A percentile compares a stretch with the other conserved stretches of the same genome.
These are phyloP conservation scores for Alternaria novae-zelandiae DNA, from an alignment of 2,329 filamentous ascomycete genomes.

Conservation along the genomic window DNA sequence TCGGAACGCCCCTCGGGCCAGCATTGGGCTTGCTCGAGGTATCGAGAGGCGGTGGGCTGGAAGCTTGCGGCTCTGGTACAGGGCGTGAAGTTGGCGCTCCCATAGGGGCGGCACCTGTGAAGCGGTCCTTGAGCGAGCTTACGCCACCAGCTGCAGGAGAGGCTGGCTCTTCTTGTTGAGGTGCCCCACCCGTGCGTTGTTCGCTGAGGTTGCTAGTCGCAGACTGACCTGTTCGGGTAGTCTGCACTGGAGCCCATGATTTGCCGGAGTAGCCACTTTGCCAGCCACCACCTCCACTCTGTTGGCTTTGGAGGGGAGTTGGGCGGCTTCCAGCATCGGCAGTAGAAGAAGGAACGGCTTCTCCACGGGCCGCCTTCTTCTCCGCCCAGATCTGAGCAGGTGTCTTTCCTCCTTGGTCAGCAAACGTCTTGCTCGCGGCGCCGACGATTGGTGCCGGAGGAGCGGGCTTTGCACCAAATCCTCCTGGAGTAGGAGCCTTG, in stretches of 20 bases:
- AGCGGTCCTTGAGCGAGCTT: constrained; percentile 78
- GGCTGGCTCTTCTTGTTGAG: constrained; percentile 57
- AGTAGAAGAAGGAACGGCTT: constrained; percentile 54
- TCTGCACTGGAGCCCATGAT: constrained; percentile 85
- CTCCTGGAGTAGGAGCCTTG: constrained; percentile 81
- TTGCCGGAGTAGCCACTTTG: constrained; percentile 92
- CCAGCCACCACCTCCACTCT: constrained; percentile 78
- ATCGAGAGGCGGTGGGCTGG: constrained; percentile 68
- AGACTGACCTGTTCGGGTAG: constrained; percentile 71
- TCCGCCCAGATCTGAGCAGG: constrained; percentile 97
- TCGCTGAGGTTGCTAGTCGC: constrained; percentile 58
- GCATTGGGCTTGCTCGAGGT: constrained; percentile 72
- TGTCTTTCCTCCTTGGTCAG: constrained; percentile 92
- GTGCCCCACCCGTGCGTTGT: constrained; percentile 68
- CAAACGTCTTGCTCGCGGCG: constrained; percentile 88
- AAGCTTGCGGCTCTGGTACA: constrained; percentile 50
- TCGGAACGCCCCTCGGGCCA: constrained; percentile 69
- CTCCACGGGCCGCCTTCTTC: constrained; percentile 85
- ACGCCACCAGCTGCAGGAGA: constrained; percentile 68
- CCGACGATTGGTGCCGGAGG: constrained; percentile 71
- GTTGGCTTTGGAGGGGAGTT: constrained; percentile 60
- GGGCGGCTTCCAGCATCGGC: constrained; percentile 29
- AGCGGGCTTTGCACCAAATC: constrained; percentile 67
- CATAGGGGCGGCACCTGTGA: constrained; percentile 73
- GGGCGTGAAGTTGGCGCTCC: constrained; percentile 54